Percentiles rank a stretch among this genome's conserved stretches.
Conservation (phyloP, 192 early-diverging fungal genomes). For the Mortierella hygrophila region DNA sequence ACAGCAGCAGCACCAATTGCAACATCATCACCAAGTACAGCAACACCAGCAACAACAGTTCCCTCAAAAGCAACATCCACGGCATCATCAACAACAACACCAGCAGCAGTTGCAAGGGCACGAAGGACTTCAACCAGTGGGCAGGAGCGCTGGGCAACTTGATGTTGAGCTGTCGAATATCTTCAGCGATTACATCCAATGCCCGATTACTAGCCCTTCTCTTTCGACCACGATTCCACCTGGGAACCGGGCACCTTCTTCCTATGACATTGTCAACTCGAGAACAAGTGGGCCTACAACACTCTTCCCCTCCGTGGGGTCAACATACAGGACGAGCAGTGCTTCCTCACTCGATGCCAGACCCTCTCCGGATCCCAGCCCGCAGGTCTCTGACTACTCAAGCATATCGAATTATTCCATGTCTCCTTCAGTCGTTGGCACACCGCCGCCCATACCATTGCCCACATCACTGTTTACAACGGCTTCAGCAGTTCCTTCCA, state of each 20-base stretch:
- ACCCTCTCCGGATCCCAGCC: neutral
- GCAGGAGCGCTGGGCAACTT: neutral
- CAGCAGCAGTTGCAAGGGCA: neutral
- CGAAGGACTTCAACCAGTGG: neutral
- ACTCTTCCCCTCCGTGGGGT: neutral
- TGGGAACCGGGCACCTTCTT: neutral
- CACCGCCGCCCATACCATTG: neutral
- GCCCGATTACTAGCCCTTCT: neutral
- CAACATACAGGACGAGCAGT: neutral
- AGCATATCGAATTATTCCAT: neutral
- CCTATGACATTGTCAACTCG: neutral
- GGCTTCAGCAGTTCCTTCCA: neutral
- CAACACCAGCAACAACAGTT: slow-evolving; percentile 1
- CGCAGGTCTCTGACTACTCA: neutral
- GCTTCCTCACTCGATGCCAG: neutral
- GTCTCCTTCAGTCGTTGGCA: neutral
- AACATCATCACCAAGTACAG: slow-evolving; percentile 27
- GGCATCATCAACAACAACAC: neutral
- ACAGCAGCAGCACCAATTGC: neutral
- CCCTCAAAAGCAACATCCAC: neutral
- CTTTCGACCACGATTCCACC: neutral
- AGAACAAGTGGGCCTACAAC: neutral
- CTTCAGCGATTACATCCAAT: neutral
- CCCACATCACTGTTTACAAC: neutral
- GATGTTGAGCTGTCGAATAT: neutral